Evolutionary conservation across 176 grass and related monocot species (phyloP), one percentile per base, ranked within the genome.

Genomic region (Bromus sterilis): DNA sequence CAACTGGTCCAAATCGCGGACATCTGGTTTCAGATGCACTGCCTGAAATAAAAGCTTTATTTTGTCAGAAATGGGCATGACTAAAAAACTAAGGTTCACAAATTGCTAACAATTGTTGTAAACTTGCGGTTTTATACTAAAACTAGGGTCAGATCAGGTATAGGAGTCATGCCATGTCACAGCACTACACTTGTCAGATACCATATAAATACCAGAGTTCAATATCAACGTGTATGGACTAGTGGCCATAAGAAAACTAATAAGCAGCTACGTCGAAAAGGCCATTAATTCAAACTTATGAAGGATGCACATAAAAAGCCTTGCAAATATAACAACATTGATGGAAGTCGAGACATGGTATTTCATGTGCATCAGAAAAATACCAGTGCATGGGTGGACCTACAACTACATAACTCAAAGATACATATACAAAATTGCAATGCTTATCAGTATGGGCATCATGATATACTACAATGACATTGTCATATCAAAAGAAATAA

Each of bases 21-120:
- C 89, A 74, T 80, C 85, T 86, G 77, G 86, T 86, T 93, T 94
- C 75, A 98, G 81, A 88, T 91, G 94, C 31, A 91, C 95, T 83
- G 86, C 92, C 94, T 97, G 86, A 78, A 91, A 78, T 2, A 72
- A 83, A 11, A 75, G 11, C 16, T 24, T 24, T 16, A 48, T 70
- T 66, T 23, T 36, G 23, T 67, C 53, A 80, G 65, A 64, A 35
- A 90, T 62, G 84, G 4, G 28, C 8, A 26, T 51, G 12, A 67
- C 28, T 26, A 46, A 42, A 72, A 68, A 6, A 13, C 36, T n/a
- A 30, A 71, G 80, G 14, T 61, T 49, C 25, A 14, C 16, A 49
- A 68, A 40, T 48, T 43, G 43, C 7, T 31, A 70, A 33, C 36
- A 18, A 26, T 70, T 78, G 39, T 34, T 30, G 8, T 24, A 80